Evolutionary conservation across 768 basidiomycete species (phyloP).

Genomic region (Macrolepiota dolichaula): DNA sequence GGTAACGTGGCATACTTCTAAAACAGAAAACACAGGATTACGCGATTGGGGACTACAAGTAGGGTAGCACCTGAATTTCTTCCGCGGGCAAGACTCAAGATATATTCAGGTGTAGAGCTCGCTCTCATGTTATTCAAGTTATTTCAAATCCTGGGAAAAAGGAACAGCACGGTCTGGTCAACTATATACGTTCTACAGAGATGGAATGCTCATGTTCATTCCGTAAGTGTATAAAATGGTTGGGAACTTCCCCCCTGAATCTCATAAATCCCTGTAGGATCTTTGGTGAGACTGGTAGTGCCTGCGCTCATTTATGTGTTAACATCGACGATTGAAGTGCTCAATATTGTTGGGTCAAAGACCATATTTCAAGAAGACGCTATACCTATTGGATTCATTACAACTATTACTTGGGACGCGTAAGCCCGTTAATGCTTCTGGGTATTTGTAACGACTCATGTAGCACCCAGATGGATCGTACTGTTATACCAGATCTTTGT

Average conservation of each 20-base stretch:
- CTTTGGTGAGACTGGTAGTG: background rate
- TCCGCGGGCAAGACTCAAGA: background rate
- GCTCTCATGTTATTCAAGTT: background rate
- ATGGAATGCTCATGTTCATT: background rate
- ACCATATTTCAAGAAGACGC: background rate
- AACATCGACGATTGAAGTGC: background rate
- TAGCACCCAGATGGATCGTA: background rate
- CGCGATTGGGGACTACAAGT: background rate
- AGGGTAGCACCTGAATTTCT: background rate
- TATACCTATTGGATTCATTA: background rate
- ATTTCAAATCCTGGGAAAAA: background rate
- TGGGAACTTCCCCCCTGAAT: background rate
- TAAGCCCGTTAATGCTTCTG: background rate
- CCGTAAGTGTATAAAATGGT: background rate
- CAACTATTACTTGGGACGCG: background rate
- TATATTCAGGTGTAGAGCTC: background rate
- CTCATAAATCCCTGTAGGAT: background rate
- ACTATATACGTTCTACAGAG: background rate
- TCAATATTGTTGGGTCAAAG: background rate
- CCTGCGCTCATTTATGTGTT: background rate
- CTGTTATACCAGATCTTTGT: background rate
- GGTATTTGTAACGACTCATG: background rate
- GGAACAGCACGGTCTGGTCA: background rate
- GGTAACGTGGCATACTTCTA: background rate
- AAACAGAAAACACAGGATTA: background rate